Evolutionary conservation across 2,329 filamentous ascomycete genomes (phyloP), one percentile per base, ranked within the genome.

Genomic region (Trichoderma koningiopsis): DNA sequence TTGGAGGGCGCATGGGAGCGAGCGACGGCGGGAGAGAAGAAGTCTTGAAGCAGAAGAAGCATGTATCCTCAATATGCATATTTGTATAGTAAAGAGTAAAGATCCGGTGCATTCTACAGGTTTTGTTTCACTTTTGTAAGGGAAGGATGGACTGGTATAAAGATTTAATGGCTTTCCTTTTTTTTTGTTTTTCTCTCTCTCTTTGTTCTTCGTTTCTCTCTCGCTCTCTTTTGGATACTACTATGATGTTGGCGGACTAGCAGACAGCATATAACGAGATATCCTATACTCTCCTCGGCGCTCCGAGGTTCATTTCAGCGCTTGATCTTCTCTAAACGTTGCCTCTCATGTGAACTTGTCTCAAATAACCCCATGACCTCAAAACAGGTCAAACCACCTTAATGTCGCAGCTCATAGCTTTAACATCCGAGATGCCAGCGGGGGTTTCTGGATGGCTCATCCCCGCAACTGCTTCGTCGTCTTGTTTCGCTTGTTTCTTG

Each of bases 1-100:
- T 88, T 93, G 74, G 90, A 93, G 78, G 88, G 82, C 73, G 90
- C 89, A 1, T 93, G 91, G 91, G 89, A 86, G 62, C 88, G 89
- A 78, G 91, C 91, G 62, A 88, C 89, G 78, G 91, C 90, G 19
- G 70, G 75, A 10, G 77, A 78, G 59, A 72, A 71, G n/a, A 74
- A 74, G 55, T 72, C 63, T 60, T 62, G 35, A 61, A 11, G 55
- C 27, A 14, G 31, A 22, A 49, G 37, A 53, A 43, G 29, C 27
- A 16, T 52, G 55, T 60, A 60, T 31, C 33, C 53, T 27, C 61
- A 47, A 60, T 57, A 55, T 35, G 49, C 35, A 56, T 58, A 37
- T 66, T 59, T 61, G 59, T 66, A 52, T 68, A 66, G 47, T 59
- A 68, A 60, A 62, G 55, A 64, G 64, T 61, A 68, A 60, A 69